Conservation (phyloP, 768 basidiomycete species). For the Boletus coccyginus region DNA sequence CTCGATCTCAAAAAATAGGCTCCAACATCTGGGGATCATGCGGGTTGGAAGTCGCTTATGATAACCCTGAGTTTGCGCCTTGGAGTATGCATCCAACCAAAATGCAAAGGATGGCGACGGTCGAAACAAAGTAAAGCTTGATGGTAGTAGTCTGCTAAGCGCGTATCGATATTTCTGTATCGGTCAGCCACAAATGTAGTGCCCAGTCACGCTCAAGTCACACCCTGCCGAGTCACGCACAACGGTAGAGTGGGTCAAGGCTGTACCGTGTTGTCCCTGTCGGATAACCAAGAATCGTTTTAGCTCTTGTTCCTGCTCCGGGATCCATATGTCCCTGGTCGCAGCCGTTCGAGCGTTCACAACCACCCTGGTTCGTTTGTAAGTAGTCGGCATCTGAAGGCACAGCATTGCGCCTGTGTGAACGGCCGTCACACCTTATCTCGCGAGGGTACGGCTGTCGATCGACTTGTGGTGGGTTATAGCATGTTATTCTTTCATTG, state of each 20-base stretch:
- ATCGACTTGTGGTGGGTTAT: background rate
- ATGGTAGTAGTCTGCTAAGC: too few relatives aligned
- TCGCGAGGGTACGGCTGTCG: background rate
- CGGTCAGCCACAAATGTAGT: background rate
- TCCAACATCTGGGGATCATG: background rate
- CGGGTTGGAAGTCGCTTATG: background rate
- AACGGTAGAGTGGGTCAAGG: background rate
- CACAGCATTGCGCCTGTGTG: background rate
- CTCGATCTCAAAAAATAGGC: too few relatives aligned
- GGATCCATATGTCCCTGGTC: background rate
- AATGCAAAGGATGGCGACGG: background rate
- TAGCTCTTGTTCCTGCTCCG: background rate
- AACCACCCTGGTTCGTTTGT: constrained; percentile 3
- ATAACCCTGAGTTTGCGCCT: background rate
- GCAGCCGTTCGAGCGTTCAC: background rate
- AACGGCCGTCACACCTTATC: background rate
- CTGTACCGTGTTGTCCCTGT: too few relatives aligned
- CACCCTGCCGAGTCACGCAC: background rate
- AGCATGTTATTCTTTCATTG: background rate
- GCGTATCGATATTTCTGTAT: too few relatives aligned
- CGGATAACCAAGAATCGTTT: background rate
- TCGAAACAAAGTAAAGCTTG: too few relatives aligned
- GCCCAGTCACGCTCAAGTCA: background rate
- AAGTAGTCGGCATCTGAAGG: background rate
- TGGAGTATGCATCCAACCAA: background rate